Evolutionary conservation across 306 rosid species (phyloP).

Genomic region (Calophaca sinica): DNA sequence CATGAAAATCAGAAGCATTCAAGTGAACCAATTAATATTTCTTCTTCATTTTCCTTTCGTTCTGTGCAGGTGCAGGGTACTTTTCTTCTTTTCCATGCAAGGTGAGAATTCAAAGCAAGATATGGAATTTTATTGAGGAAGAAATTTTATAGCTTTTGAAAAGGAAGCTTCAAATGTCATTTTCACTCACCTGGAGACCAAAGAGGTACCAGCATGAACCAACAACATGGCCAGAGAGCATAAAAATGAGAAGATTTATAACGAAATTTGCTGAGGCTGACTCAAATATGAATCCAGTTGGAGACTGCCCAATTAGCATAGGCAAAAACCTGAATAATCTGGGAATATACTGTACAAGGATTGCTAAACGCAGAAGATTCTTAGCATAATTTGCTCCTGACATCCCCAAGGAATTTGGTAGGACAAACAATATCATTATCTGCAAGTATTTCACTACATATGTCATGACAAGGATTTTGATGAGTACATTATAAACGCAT

Average conservation of each 20-base stretch:
- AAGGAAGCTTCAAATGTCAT: slow-evolving; percentile 29
- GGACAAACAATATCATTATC: slow-evolving; percentile 65
- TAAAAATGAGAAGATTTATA: too few relatives aligned
- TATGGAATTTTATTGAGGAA: slow-evolving; percentile 30
- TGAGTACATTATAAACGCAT: slow-evolving; percentile 3
- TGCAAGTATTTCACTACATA: slow-evolving; percentile 51
- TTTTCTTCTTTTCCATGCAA: slow-evolving; percentile 5
- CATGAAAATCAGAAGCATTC: slow-evolving; percentile 21
- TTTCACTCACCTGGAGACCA: too few relatives aligned
- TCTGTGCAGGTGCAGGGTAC: background rate
- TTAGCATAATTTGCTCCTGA: slow-evolving; percentile 85
- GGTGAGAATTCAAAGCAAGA: slow-evolving; percentile 9
- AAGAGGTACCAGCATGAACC: too few relatives aligned
- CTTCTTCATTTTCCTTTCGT: slow-evolving; percentile 10
- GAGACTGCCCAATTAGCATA: slow-evolving; percentile 75
- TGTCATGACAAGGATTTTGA: slow-evolving; percentile 26
- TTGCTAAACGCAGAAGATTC: slow-evolving; percentile 68
- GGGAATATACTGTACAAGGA: slow-evolving; percentile 78
- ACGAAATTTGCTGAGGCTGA: slow-evolving; percentile 68
- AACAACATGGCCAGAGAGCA: too few relatives aligned
- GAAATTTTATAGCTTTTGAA: background rate
- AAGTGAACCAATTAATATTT: slow-evolving; percentile 37
- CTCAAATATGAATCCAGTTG: slow-evolving; percentile 68
- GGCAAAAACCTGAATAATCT: slow-evolving; percentile 81
- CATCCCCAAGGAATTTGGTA: slow-evolving; percentile 57